These are phyloP conservation scores for Chaetomidium leptoderma DNA, from an alignment of 495 filamentous ascomycete species.

Conservation along the genomic window DNA sequence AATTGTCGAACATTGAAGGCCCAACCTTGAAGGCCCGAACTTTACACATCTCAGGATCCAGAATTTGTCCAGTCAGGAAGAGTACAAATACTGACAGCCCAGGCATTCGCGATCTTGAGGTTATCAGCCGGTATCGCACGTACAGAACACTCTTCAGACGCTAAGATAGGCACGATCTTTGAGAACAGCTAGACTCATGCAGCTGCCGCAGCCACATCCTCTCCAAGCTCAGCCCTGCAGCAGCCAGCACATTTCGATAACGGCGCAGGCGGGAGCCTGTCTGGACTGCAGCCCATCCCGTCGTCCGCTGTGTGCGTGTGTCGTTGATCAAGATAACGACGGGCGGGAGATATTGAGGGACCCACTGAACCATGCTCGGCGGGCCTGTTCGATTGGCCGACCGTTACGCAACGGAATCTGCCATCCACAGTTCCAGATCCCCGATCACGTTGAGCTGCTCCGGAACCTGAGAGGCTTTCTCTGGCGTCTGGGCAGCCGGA, in stretches of 20 bases:
- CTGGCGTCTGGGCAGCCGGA: background rate
- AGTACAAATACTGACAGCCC: too few relatives aligned
- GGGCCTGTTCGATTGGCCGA: conserved; percentile 10
- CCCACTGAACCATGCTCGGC: background rate
- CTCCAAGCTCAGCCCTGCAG: conserved; percentile 1
- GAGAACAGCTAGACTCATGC: background rate
- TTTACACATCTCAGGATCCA: too few relatives aligned
- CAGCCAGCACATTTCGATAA: too few relatives aligned
- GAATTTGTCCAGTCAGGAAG: too few relatives aligned
- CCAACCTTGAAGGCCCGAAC: too few relatives aligned
- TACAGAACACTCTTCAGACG: background rate
- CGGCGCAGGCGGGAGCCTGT: too few relatives aligned
- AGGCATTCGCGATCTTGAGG: too few relatives aligned
- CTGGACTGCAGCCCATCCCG: too few relatives aligned
- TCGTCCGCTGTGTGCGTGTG: too few relatives aligned
- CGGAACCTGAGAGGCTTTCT: conserved; percentile 15
- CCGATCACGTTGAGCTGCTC: conserved; percentile 22
- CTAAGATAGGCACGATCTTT: background rate
- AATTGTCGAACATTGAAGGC: too few relatives aligned
- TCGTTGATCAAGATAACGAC: background rate
- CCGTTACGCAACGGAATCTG: conserved; percentile 28
- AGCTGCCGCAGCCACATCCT: too few relatives aligned
- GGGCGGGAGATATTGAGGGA: background rate
- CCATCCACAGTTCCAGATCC: too few relatives aligned
- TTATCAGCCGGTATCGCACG: background rate